Base-by-base conservation (phyloP, 78 protist genomes). In the Parvularia atlantis region DNA sequence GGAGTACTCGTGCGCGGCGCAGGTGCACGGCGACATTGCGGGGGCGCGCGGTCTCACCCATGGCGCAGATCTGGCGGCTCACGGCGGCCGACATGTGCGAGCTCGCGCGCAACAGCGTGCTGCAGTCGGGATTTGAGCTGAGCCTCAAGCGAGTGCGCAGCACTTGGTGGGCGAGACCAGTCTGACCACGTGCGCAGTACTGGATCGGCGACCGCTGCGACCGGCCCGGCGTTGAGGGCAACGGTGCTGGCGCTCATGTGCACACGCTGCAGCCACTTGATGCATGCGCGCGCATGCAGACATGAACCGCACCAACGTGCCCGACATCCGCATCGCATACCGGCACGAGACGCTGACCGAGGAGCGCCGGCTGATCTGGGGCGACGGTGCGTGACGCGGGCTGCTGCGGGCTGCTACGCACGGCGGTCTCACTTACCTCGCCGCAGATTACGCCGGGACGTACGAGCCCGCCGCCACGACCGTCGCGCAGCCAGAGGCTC, bases 1-100 rank as follows among this genome's bases (percentile, higher is more conserved):
- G 43, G 86, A 82, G 64, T 82, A 82, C 58, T 16, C 63, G 33
- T 11, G 63, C 10, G 71, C 80, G 5, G 81, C 84, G 19, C 80
- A 79, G 70, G 69, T 53, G 22, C 1, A 11, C 28, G 11, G 2
- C n/a, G 40, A 16, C 24, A 1, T n/a, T 5, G 7, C 13, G 10
- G 6, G 39, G 19, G 33, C 66, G 19, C 22, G 24, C 16, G 10
- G 46, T 14, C 58, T n/a, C n/a, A n/a, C n/a, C n/a, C n/a, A n/a
- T 10, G 5, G 5, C 31, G 24, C 66, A 84, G 82, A 56, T 88
- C 66, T 93, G 85, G 94, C 75, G 87, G 60, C 66, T 95, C 17
- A 58, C 85, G 20, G 50, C 84, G n/a, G 37, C 77, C 43, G 99
- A 96, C 77, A 61, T 93, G 54, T 92, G 95, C 79, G 99, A 95